These are phyloP conservation scores for Brachypodium distachyon DNA, from an alignment of 202 grass and related monocot species.

Conservation along the genomic window DNA sequence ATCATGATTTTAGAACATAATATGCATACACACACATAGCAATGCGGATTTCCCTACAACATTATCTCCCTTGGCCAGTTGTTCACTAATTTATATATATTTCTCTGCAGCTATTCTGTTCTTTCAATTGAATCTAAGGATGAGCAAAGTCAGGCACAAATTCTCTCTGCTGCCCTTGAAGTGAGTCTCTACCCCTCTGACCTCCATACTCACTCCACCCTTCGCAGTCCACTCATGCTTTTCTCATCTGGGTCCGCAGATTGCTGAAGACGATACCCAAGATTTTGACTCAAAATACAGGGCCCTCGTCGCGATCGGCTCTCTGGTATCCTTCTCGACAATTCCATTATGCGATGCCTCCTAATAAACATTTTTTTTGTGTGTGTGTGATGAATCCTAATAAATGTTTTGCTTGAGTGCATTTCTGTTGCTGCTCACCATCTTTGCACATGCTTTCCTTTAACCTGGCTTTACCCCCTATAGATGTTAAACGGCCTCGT, in stretches of 20 bases:
- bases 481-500: slow-evolving; percentile 85
- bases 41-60: background rate
- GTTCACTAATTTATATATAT: background rate
- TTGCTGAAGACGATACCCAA: slow-evolving; percentile 73
- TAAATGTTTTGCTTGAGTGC: background rate
- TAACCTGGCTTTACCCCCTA: slow-evolving; percentile 36
- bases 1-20: background rate
- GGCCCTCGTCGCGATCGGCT: slow-evolving; percentile 72
- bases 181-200: slow-evolving; percentile 21
- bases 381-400: background rate
- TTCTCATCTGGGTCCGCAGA: slow-evolving; percentile 41
- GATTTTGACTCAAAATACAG: slow-evolving; percentile 78
- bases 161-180: slow-evolving; percentile 87
- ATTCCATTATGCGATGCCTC: background rate
- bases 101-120: slow-evolving; percentile 59
- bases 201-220: background rate
- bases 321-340: slow-evolving; percentile 85
- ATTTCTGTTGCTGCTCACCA: background rate
- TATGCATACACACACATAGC: background rate
- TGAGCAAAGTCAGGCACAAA: slow-evolving; percentile 76
- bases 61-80: background rate
- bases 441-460: slow-evolving; percentile 19
- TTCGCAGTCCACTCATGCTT: background rate
- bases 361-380: background rate
- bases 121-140: slow-evolving; percentile 89